phyloP scores from a whole-genome alignment of 78 protist genomes.

The Pigoraptor vietnamica region DNA sequence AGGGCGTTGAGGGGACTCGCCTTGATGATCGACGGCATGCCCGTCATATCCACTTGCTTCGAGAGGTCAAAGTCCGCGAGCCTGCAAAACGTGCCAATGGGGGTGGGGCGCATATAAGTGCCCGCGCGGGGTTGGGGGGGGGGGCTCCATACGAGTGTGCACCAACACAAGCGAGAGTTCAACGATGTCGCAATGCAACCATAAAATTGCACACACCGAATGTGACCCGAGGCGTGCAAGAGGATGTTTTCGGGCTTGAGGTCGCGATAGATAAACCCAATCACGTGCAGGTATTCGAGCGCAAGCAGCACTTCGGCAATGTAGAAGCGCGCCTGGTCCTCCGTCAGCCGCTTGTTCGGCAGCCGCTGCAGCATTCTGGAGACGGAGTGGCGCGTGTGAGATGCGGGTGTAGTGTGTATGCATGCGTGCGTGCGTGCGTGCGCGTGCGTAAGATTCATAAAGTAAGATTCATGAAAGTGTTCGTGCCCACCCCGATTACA shows the following conservation, averaged over 20 bases:
- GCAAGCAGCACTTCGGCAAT: slow-evolving; percentile 75
- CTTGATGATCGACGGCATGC: slow-evolving; percentile 22
- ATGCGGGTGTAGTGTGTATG: no score
- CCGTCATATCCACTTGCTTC: neutral
- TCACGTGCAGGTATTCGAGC: slow-evolving; percentile 58
- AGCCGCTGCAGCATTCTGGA: slow-evolving; percentile 19
- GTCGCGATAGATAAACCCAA: slow-evolving; percentile 60
- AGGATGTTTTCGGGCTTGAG: slow-evolving; percentile 79
- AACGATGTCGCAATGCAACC: no score
- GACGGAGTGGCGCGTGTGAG: neutral
- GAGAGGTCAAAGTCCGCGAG: slow-evolving; percentile 66
- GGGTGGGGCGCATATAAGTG: no score
- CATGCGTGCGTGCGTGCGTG: no score
- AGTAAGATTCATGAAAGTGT: no score
- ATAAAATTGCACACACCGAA: neutral
- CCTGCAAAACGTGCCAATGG: no score
- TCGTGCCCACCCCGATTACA: no score
- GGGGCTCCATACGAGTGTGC: no score
- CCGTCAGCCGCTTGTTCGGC: slow-evolving; percentile 6
- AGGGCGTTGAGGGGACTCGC: neutral
- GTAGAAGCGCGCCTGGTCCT: slow-evolving; percentile 43
- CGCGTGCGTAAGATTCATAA: no score
- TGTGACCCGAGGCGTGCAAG: slow-evolving; percentile 49
- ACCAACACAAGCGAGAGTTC: no score
- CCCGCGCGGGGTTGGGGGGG: no score